Evolutionary conservation across 352 stramenopile species (phyloP).

Genomic region (Pythium brachiatum): DNA sequence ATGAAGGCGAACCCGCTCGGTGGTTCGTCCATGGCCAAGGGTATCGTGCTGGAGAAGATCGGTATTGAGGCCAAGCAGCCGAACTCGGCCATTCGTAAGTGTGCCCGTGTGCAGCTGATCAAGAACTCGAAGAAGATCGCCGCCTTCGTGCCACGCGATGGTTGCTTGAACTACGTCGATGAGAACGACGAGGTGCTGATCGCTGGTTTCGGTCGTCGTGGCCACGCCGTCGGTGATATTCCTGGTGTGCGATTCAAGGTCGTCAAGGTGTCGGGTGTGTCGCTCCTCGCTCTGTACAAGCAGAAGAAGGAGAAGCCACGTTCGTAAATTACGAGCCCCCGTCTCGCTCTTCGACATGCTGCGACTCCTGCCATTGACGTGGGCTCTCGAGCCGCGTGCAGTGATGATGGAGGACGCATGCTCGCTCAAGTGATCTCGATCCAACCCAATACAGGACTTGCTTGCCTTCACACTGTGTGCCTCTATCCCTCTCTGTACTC

Average conservation of each 20-base stretch:
- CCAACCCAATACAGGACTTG: constrained; percentile 33
- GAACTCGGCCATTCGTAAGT: constrained; percentile 99
- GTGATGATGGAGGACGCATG: neutral
- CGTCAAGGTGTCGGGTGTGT: constrained; percentile 99
- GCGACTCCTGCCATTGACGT: neutral
- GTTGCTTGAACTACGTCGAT: constrained; percentile 99
- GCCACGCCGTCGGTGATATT: constrained; percentile 99
- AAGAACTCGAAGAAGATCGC: constrained; percentile 99
- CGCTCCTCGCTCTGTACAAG: constrained; percentile 99
- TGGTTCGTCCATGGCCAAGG: constrained; percentile 99
- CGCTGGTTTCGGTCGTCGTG: constrained; percentile 98
- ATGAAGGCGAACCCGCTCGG: constrained; percentile 99
- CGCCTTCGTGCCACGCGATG: constrained; percentile 99
- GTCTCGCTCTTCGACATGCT: neutral
- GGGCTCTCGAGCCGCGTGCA: neutral
- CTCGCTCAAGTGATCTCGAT: constrained; percentile 29
- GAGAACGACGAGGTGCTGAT: constrained; percentile 99
- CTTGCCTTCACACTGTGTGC: constrained; percentile 18
- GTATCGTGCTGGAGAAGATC: constrained; percentile 99
- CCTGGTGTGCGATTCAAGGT: constrained; percentile 99
- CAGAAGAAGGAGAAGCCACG: constrained; percentile 99
- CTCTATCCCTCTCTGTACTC: neutral
- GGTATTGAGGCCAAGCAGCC: constrained; percentile 99
- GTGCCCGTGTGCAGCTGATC: constrained; percentile 99
- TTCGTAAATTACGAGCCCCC: constrained; percentile 84